Base-by-base conservation (phyloP, 495 filamentous ascomycete genomes). In the Tuber microsphaerosporum region DNA sequence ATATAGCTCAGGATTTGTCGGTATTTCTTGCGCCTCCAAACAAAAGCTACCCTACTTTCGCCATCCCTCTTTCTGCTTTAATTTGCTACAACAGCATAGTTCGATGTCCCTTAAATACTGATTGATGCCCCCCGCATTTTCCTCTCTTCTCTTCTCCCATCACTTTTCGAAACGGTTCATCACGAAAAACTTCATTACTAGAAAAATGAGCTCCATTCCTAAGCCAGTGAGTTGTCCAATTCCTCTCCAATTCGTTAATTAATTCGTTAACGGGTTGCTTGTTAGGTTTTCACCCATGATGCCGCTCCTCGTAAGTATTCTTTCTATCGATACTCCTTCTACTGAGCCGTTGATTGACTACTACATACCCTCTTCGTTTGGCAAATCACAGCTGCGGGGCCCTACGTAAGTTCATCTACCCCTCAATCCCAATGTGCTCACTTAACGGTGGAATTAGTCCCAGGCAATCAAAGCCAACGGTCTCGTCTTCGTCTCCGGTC, bases 401-500 rank as follows among this genome's bases (percentile, higher is more conserved):
- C 81, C 70, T 83, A 83, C 43, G 81, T 83, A 76, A 74, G 17
- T 20, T 43, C 39, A 71, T 22, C 14, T 46, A 9, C 22, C 41
- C 31, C n/a, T 10, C 39, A 43, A 31, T 26, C 34, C 41, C 5
- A 17, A 39, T 31, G 17, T 45, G n/a, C 39, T 26, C 44, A 42
- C 2, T 31, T 39, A 37, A 26, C 6, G 26, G 10, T 70, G 7
- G n/a, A 74, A n/a, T 43, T 19, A 97, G 92, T 93, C 93, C 81
- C 94, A 97, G 87, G 93, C 93, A 80, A 91, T 97, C 86, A 90
- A 89, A 79, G 93, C 93, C 74, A 90, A 92, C 74, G 88, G 88
- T 71, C 87, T 90, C 79, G 91, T 97, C 86, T 98, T 92, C 88
- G 91, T 94, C 86, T 97, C 94, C 9, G 94, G 94, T 82, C 93